Conservation (phyloP, 768 basidiomycete genomes). For the Tephrocybe rancida region DNA sequence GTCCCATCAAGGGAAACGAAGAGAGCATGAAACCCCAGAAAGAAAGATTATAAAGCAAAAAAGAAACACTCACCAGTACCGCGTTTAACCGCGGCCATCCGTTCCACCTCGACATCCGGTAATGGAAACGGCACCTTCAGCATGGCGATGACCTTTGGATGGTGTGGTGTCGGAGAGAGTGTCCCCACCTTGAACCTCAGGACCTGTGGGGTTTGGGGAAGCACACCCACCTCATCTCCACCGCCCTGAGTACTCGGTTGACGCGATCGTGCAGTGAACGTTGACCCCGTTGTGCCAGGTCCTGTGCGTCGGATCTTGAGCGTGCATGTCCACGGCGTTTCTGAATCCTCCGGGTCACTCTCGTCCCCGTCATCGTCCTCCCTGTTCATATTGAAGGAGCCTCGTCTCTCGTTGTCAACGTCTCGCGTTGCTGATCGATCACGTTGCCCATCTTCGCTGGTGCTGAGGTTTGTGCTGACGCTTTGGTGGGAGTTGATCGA, state of each 20-base stretch:
- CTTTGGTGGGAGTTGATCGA: slow-evolving; percentile 45
- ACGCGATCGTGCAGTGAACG: slow-evolving; percentile 15
- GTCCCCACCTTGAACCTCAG: slow-evolving; percentile 75
- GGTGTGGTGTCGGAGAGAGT: slow-evolving; percentile 90
- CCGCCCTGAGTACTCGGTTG: slow-evolving; percentile 13
- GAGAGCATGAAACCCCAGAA: neutral
- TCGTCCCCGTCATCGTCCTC: slow-evolving; percentile 65
- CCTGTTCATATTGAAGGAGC: neutral
- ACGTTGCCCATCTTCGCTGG: slow-evolving; percentile 21
- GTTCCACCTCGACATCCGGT: slow-evolving; percentile 77
- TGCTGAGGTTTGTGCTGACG: slow-evolving; percentile 30
- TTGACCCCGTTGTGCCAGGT: slow-evolving; percentile 13
- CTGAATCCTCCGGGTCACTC: slow-evolving; percentile 94
- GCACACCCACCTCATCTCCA: slow-evolving; percentile 14
- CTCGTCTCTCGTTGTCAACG: slow-evolving; percentile 2
- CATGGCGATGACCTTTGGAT: slow-evolving; percentile 92
- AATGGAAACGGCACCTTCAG: slow-evolving; percentile 91
- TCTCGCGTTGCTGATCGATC: slow-evolving; percentile 11
- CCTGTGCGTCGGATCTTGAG: slow-evolving; percentile 57
- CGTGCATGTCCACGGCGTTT: slow-evolving; percentile 95
- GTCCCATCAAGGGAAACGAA: no score
- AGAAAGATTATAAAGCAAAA: neutral
- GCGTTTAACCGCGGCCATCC: slow-evolving; percentile 54
- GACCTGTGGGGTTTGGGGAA: slow-evolving; percentile 29
- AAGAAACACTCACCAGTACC: slow-evolving; percentile 33